phyloP scores from a whole-genome alignment of 2,329 filamentous ascomycete species.

The Capronia americana region DNA sequence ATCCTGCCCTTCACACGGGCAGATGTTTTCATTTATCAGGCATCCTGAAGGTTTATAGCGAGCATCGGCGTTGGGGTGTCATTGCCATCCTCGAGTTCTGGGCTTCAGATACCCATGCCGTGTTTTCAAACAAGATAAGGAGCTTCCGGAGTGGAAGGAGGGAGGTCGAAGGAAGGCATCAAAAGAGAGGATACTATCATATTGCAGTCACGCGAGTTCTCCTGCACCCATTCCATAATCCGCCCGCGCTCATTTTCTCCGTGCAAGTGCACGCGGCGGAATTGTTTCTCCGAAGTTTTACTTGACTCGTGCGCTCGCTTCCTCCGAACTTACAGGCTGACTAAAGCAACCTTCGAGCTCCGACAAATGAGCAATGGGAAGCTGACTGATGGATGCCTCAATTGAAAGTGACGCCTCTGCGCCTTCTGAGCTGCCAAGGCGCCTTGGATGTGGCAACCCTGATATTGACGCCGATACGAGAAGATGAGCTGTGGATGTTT shows the following conservation, averaged over 20 bases:
- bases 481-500: neutral
- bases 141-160: neutral
- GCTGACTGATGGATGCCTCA: neutral
- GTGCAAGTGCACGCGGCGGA: neutral
- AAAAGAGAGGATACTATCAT: neutral
- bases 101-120: slow-evolving; percentile 9
- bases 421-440: neutral
- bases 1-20: neutral
- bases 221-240: no score
- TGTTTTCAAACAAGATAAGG: neutral
- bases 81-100: neutral
- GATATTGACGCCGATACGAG: neutral
- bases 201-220: no score
- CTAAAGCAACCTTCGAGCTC: neutral
- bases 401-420: neutral
- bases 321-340: neutral
- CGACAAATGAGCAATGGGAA: neutral
- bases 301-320: no score
- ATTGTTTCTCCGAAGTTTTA: neutral
- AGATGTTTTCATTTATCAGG: neutral
- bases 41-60: neutral
- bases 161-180: neutral
- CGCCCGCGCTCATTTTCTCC: neutral
- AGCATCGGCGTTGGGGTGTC: neutral
- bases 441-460: neutral